Conservation (phyloP, 2,329 filamentous ascomycete genomes). For the Pseudopyrenochaeta lycopersici region DNA sequence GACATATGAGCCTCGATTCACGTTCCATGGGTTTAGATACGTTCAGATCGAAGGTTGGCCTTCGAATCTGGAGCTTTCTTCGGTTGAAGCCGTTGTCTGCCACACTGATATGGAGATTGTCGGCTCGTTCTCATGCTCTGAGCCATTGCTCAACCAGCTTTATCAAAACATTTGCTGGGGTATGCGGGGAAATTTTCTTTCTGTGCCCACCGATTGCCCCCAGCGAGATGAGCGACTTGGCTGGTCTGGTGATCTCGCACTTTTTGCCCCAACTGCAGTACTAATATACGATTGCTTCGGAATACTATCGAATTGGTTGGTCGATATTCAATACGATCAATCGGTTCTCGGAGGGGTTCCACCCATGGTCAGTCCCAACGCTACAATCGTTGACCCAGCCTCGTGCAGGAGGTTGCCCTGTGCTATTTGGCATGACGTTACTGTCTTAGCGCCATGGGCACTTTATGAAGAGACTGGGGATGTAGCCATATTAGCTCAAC, state of each 20-base stretch:
- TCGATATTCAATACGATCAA: constrained; percentile 32
- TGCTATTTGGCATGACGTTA: constrained; percentile 51
- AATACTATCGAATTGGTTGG: constrained; percentile 58
- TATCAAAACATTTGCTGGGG: constrained; percentile 65
- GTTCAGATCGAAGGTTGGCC: constrained; percentile 59
- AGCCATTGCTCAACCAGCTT: constrained; percentile 61
- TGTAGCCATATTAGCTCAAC: background rate
- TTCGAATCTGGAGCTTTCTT: constrained; percentile 39
- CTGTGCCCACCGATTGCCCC: constrained; percentile 55
- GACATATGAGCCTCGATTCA: constrained; percentile 57
- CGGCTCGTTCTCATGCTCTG: constrained; percentile 62
- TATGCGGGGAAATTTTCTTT: constrained; percentile 65
- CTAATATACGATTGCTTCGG: constrained; percentile 63
- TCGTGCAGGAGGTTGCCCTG: background rate
- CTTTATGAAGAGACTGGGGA: background rate
- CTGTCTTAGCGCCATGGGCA: constrained; percentile 45
- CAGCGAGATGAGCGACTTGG: constrained; percentile 64
- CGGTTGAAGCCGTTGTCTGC: constrained; percentile 56
- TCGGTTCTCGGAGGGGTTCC: constrained; percentile 40
- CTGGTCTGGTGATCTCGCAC: constrained; percentile 62
- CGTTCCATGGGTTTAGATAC: constrained; percentile 63
- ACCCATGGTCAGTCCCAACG: constrained; percentile 22
- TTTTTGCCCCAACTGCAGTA: constrained; percentile 60
- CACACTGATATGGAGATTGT: constrained; percentile 62
- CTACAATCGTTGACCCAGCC: background rate